Base-by-base conservation (phyloP, 2,329 filamentous ascomycete genomes). In the Chalaropsis ovoidea region DNA sequence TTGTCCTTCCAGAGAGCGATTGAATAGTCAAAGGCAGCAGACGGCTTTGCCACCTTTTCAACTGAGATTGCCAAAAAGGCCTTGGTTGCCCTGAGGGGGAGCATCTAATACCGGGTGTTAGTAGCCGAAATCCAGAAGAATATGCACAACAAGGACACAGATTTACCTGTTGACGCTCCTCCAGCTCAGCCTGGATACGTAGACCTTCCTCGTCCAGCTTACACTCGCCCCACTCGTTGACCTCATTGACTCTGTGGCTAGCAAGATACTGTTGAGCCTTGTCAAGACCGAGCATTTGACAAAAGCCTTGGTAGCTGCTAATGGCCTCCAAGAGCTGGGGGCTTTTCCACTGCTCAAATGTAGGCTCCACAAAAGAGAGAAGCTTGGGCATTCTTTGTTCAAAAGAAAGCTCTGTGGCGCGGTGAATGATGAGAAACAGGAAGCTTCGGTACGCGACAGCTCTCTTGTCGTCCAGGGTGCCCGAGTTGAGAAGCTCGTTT, bases 341-440 rank as follows among this genome's bases (percentile, higher is more conserved):
- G 65, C 87, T 83, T 69, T 86, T 85, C 94, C 94, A 99, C 65
- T 89, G 83, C 39, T 84, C 79, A 69, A 87, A 87, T 27, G 97
- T 85, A 1, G 92, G 90, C n/a, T 87, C 81, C 62, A 97, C 81
- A 73, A 97, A 96, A 15, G 82, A 81, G 65, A 84, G 78, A 39
- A 99, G 78, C 67, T 90, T 87, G 65, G 84, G 79, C 64, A 92
- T 80, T 67, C 92, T 88, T 43, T 84, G 76, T n/a, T 80, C 79
- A 19, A 82, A 80, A 69, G 95, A 87, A 42, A 97, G 81, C 54
- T 85, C 86, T 24, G 81, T 86, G 43, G 90, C 86, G 67, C 94
- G 90, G 75, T 97, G 93, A 71, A 94, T 87, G 68, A 99, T 94
- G 67, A 95, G 94, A 73, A 99, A 95, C 0, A 97, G 80, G 69